Evolutionary conservation across 1,139 yeast species (phyloP).

Genomic region (Yamadazyma pseudoaaseri): DNA sequence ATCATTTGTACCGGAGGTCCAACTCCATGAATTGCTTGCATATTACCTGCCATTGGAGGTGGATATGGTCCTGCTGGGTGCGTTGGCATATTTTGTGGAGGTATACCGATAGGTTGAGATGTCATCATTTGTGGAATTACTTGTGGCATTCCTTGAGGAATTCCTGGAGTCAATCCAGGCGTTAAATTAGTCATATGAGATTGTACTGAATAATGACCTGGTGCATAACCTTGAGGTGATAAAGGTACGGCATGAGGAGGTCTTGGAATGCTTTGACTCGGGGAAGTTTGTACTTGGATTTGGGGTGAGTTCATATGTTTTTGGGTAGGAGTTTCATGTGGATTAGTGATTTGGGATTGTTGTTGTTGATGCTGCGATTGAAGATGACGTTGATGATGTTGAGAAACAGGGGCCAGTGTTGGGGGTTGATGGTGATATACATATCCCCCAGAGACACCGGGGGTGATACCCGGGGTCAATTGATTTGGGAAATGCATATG

Average conservation of each 20-base stretch:
- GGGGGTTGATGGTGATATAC: conserved; percentile 2
- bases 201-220: background rate
- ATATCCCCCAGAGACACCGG: background rate
- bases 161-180: conserved; percentile 1
- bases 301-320: conserved; percentile 2
- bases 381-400: conserved; percentile 1
- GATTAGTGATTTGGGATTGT: background rate
- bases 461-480: conserved; percentile 1
- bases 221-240: conserved; percentile 1
- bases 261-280: background rate
- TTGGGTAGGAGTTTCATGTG: background rate
- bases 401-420: conserved; percentile 1
- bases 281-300: background rate
- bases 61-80: conserved; percentile 1
- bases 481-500: background rate
- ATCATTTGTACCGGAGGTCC: background rate
- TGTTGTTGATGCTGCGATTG: background rate
- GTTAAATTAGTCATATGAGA: conserved; percentile 1
- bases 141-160: conserved; percentile 1
- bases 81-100: background rate
- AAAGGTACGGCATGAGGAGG: background rate
- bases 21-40: conserved; percentile 1
- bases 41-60: conserved; percentile 1
- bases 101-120: conserved; percentile 1
- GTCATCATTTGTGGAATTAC: conserved; percentile 2